These are phyloP conservation scores for Agastache rugosa DNA, from an alignment of 257 asterid genomes.

Conservation along the genomic window DNA sequence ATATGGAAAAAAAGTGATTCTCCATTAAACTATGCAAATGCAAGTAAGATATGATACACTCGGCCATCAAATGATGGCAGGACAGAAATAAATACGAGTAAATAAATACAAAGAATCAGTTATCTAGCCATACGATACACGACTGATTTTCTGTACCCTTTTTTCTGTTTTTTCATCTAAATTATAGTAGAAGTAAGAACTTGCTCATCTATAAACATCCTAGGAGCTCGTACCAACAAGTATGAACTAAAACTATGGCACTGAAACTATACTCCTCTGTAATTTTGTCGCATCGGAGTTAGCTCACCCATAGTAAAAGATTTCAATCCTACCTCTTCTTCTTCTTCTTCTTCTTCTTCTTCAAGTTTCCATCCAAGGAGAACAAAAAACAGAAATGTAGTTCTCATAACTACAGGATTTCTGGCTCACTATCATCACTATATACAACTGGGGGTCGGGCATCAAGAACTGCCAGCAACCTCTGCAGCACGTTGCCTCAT, in stretches of 20 bases:
- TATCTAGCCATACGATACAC: conserved; percentile 29
- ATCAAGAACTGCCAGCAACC: conserved; percentile 72
- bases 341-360: neutral
- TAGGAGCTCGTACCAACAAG: conserved; percentile 39
- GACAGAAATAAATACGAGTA: conserved; percentile 30
- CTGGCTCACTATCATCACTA: conserved; percentile 25
- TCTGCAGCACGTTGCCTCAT: conserved; percentile 97
- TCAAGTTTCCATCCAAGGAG: conserved; percentile 11
- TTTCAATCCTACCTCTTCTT: conserved; percentile 21
- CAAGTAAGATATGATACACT: conserved; percentile 40
- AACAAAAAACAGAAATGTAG: conserved; percentile 33
- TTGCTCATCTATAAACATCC: conserved; percentile 43
- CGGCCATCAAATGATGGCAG: conserved; percentile 48
- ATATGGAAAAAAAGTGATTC: conserved; percentile 13
- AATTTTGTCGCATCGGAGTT: conserved; percentile 32
- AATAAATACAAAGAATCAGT: conserved; percentile 51
- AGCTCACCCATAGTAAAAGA: conserved; percentile 25
- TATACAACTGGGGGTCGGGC: conserved; percentile 36
- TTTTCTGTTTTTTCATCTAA: conserved; percentile 23
- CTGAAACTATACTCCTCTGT: conserved; percentile 30
- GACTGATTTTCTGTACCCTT: conserved; percentile 37
- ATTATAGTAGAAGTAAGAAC: conserved; percentile 38
- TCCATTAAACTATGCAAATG: conserved; percentile 24
- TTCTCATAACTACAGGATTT: conserved; percentile 22
- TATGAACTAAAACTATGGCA: conserved; percentile 31